Percentiles rank a stretch among this genome's conserved stretches.
These are phyloP conservation scores for Lumnitzera racemosa DNA, from an alignment of 345 rosid species.

Conservation along the genomic window DNA sequence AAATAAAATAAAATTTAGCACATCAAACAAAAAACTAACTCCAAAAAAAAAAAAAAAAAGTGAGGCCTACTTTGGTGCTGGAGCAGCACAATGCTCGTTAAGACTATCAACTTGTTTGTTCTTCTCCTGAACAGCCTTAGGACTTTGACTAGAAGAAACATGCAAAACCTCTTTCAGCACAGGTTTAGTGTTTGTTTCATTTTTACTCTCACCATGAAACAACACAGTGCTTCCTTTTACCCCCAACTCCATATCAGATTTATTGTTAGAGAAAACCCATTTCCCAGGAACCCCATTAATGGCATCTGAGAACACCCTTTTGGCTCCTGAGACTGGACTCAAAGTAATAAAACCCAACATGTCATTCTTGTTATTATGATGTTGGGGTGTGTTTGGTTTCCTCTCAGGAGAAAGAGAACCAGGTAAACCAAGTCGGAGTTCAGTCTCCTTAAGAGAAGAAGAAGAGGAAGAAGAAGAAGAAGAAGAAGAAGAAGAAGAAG, in stretches of 20 bases:
- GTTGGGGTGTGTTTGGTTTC: conserved; percentile 15
- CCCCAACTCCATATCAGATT: conserved; percentile 27
- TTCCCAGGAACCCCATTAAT: conserved; percentile 31
- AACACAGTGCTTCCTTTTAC: conserved; percentile 28
- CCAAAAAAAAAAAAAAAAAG: background rate
- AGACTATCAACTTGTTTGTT: conserved; percentile 16
- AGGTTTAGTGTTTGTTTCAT: conserved; percentile 12
- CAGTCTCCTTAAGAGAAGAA: conserved; percentile 53
- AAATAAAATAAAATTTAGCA: no score
- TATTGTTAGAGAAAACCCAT: conserved; percentile 44
- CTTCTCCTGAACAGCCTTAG: conserved; percentile 29
- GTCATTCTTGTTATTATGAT: conserved; percentile 5
- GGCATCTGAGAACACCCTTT: conserved; percentile 66
- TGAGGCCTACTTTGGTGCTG: conserved; percentile 52
- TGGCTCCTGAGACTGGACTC: conserved; percentile 48
- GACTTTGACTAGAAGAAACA: conserved; percentile 13
- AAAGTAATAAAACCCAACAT: conserved; percentile 22
- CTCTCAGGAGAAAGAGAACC: conserved; percentile 53
- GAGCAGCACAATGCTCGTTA: conserved; percentile 36
- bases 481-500: conserved; percentile 26
- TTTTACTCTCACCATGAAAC: conserved; percentile 30
- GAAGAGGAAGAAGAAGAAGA: conserved; percentile 26
- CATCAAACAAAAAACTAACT: background rate
- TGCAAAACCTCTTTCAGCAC: conserved; percentile 23
- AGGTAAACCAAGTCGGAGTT: conserved; percentile 64